Base-by-base conservation (phyloP, 139 green algal species). In the Parachlorella kessleri region DNA sequence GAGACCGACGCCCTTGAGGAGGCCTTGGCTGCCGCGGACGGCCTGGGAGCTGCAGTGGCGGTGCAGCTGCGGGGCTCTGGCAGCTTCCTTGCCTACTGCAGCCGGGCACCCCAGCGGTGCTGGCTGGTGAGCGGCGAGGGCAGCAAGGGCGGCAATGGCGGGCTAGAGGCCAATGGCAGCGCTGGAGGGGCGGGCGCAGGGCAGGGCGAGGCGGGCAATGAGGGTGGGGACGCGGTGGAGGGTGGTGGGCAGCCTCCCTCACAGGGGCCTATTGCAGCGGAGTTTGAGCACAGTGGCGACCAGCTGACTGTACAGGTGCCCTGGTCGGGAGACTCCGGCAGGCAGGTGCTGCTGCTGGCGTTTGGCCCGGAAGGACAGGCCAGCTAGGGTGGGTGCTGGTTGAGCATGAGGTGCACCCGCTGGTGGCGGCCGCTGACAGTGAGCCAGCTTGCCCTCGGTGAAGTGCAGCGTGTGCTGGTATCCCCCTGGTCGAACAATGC, bases 81-180 rank as follows among this genome's bases (percentile, higher is more conserved):
- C 10, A 73, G 76, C 10, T 78, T 94, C 35, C 42, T 94, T 70
- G 40, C 66, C 30, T 94, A 94, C 79, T 84, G 79, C 69, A 87
- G 73, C 59, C 59, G 40, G 14, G 14, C 30, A 37, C 66, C 55
- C 89, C 88, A 0, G 30, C 39, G 64, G 64, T 80, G 75, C 9
- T 28, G 28, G 5, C 24, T 28, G 40, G 32, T 41, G n/a, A 32
- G 14, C 66, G 18, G 33, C 66, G 32, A 6, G 9, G 28, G 28
- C 38, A 21, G 69, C 28, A 4, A 26, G 36, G 21, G 69, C 26
- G 18, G 39, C 24, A 3, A 41, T 28, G 24, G 18, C 28, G 35
- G 2, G 39, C 38, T 14, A 6, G 18, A 23, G 23, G n/a, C n/a
- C 39, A 59, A 38, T 24, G 9, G 68, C 26, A 55, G 21, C 10